Base-by-base conservation (phyloP, 2,329 filamentous ascomycete genomes). In the Fusarium sp. region DNA sequence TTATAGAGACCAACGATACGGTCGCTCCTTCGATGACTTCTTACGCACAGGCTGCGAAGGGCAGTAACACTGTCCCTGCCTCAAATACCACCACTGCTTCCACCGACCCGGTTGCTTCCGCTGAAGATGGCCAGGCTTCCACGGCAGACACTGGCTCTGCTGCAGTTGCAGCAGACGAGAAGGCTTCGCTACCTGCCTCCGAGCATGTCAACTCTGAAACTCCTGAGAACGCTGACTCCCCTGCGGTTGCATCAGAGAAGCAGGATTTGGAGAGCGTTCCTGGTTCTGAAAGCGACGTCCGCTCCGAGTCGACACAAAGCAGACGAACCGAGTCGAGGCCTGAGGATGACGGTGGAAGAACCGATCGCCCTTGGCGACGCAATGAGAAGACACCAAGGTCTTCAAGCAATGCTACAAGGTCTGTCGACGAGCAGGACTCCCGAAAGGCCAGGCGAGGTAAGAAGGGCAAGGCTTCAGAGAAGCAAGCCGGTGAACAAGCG, bases 11-110 rank as follows among this genome's bases (percentile, higher is more conserved):
- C 60, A 75, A 71, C 73, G 76, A 80, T 64, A 89, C 88, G 87
- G 86, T 86, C 70, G 80, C 81, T 62, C 75, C 87, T 69, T 85
- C 88, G 67, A 85, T 88, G 34, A 97, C 98, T 79, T 98, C 95
- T 65, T 98, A 98, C 81, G 95, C 95, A 76, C 94, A 97, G 86
- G 95, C 95, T 78, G 95, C 95, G 65, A 96, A 96, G 81, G 94
- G 94, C 77, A 88, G 91, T 75, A 83, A 87, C 69, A 67, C 78
- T 58, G 65, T 75, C 57, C 75, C 75, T 69, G 79, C 76, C 29
- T 77, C 77, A 61, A 77, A 70, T 71, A 61, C 71, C 34, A 74
- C 66, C 34, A 74, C 66, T 64, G 52, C 75, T 45, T 57, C 72
- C n/a, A 42, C 74, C 56, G 75, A 74, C 45, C 64, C 70, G 32